Evolutionary conservation across 2,329 filamentous ascomycete genomes (phyloP).

Genomic region (Sporothrix pallida): DNA sequence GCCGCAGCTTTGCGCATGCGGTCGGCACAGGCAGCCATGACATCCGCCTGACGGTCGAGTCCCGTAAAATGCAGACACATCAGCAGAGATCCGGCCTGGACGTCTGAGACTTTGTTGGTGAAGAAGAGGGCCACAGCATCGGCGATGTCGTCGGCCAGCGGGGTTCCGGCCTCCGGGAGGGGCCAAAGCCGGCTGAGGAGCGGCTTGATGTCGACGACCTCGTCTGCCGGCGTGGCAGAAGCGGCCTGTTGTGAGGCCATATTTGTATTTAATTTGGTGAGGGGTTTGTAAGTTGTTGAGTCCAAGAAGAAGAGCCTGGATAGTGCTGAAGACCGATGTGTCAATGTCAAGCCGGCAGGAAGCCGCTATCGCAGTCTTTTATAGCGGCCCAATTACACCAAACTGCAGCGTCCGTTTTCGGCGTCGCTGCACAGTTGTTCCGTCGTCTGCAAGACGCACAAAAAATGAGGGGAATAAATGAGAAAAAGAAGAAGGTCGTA

Average conservation of each 20-base stretch:
- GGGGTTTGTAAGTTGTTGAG: background rate
- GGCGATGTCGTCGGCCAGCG: slow-evolving; percentile 77
- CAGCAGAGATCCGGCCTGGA: slow-evolving; percentile 84
- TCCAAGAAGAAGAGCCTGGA: background rate
- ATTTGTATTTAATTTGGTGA: background rate
- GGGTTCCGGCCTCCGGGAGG: slow-evolving; percentile 46
- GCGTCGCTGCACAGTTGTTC: background rate
- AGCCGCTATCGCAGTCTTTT: slow-evolving; percentile 1
- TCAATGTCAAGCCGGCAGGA: background rate
- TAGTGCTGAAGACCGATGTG: background rate
- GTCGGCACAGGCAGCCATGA: slow-evolving; percentile 82
- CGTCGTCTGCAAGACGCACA: background rate
- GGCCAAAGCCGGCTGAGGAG: slow-evolving; percentile 77
- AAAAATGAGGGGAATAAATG: background rate
- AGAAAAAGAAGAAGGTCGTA: background rate
- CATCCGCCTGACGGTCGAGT: slow-evolving; percentile 80
- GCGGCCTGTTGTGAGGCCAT: slow-evolving; percentile 32
- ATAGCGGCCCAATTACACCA: slow-evolving; percentile 9
- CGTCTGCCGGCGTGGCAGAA: background rate
- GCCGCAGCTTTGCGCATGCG: slow-evolving; percentile 84
- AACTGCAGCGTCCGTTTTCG: background rate
- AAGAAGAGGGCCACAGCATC: slow-evolving; percentile 91
- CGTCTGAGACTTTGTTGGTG: slow-evolving; percentile 83
- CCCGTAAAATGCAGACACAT: slow-evolving; percentile 92
- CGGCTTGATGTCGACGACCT: slow-evolving; percentile 66